Base-by-base conservation (phyloP, 2,329 filamentous ascomycete genomes). In the Ophiostoma sp. region DNA sequence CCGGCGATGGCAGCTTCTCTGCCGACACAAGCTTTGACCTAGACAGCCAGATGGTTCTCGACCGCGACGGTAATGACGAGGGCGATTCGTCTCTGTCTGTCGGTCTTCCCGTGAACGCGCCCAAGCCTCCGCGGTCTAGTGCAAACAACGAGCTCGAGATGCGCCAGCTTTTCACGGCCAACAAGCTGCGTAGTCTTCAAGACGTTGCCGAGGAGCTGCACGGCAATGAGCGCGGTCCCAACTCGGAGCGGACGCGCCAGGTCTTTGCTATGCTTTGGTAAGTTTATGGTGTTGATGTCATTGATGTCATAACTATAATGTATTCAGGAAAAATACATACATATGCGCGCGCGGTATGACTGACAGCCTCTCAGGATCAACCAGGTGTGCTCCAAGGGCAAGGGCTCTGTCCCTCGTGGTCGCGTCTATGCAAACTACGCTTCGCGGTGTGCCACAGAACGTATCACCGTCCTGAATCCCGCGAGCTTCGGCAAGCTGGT, bases 401-500 rank as follows among this genome's bases (percentile, higher is more conserved):
- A 92, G 77, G 90, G 90, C 0, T 97, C 95, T 6, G 94, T 98
- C 0, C 93, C 95, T 7, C 86, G 95, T 75, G 95, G 95, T 74
- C 87, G 94, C 71, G 95, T 99, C 1, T 99, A 98, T 79, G 93
- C 94, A 72, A 94, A 94, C 78, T 99, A 99, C 79, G 95, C 94
- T 67, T 93, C 92, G 35, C 89, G 92, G 73, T 99, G 95, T 79
- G 94, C 92, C 62, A 96, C 90, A 5, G 94, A 98, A 77, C 89
- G 94, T 77, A 96, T 98, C 54, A 96, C 95, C 0, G 94, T 97
- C 11, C 81, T 99, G 71, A 99, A 99, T 77, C 95, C 95, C 60
- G 95, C 95, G 11, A 98, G 94, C 36, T 99, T 99, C 80, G 95
- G 95, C 70, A 99, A 99, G 80, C 87, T 99, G 62, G 95, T 99